These are phyloP conservation scores for Paraphoma sp. DNA, from an alignment of 2,329 filamentous ascomycete genomes.

Conservation along the genomic window DNA sequence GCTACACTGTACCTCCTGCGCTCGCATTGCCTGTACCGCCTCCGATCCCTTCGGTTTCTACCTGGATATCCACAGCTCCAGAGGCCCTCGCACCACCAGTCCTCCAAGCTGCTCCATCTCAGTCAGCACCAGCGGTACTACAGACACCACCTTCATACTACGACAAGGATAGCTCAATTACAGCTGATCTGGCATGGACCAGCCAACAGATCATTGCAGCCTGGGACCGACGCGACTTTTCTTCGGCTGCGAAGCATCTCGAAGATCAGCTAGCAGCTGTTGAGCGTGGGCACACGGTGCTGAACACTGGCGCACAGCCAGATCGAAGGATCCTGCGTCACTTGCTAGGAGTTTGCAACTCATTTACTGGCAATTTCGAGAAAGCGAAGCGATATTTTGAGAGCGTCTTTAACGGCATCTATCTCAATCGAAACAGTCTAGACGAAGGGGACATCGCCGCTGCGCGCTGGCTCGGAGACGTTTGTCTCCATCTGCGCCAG, in stretches of 20 bases:
- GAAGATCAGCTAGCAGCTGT: constrained; percentile 35
- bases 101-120: not conserved
- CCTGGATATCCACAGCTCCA: not conserved
- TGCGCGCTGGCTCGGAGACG: constrained; percentile 42
- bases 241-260: constrained; percentile 22
- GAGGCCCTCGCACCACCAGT: not conserved
- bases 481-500: constrained; percentile 37
- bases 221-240: constrained; percentile 30
- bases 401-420: constrained; percentile 30
- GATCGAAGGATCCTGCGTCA: constrained; percentile 34
- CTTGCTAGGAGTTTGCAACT: constrained; percentile 35
- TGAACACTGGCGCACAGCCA: constrained; percentile 24
- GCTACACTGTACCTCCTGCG: not conserved
- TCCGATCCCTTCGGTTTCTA: not conserved
- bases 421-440: constrained; percentile 22
- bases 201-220: constrained; percentile 25
- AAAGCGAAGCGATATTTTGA: constrained; percentile 40
- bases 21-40: not conserved
- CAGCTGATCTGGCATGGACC: constrained; percentile 25
- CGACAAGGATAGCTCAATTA: constrained; percentile 6
- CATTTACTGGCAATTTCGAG: constrained; percentile 33
- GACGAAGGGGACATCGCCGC: constrained; percentile 44
- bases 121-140: not conserved
- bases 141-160: constrained; percentile 6
- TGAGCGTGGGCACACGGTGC: constrained; percentile 29